Evolutionary conservation across 768 basidiomycete species (phyloP).

Genomic region (Goffeauzyma gilvescens): DNA sequence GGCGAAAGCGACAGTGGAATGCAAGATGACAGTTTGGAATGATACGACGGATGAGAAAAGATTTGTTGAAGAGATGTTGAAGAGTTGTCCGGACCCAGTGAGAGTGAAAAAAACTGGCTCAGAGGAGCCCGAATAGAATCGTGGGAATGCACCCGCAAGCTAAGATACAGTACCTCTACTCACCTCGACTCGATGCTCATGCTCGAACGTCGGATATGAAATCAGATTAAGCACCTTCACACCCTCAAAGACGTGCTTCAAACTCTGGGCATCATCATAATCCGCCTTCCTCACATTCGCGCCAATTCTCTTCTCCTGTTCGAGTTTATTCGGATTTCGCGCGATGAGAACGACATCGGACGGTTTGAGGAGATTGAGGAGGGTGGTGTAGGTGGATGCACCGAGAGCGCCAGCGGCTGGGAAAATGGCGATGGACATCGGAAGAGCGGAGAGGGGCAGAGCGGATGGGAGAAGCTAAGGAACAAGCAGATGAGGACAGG

Average conservation of each 20-base stretch:
- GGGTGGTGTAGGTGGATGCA: not conserved
- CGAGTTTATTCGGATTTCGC: not conserved
- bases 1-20: no score
- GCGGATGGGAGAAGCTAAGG: no score
- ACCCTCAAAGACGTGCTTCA: conserved; percentile 5
- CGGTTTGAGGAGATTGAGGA: not conserved
- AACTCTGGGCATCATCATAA: conserved; percentile 3
- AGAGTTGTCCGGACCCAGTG: no score
- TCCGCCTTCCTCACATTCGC: conserved; percentile 3
- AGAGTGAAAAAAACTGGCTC: no score
- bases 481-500: no score
- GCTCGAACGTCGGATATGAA: conserved; percentile 5
- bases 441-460: no score
- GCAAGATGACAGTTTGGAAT: no score
- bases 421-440: conserved; percentile 12
- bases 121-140: no score
- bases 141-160: no score
- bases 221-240: conserved; percentile 10
- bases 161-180: no score
- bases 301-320: not conserved
- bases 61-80: no score
- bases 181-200: conserved; percentile 10
- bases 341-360: not conserved
- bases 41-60: no score
- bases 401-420: conserved; percentile 12